Conservation (phyloP, 2,329 filamentous ascomycete species). For the Aspergillus sojae region DNA sequence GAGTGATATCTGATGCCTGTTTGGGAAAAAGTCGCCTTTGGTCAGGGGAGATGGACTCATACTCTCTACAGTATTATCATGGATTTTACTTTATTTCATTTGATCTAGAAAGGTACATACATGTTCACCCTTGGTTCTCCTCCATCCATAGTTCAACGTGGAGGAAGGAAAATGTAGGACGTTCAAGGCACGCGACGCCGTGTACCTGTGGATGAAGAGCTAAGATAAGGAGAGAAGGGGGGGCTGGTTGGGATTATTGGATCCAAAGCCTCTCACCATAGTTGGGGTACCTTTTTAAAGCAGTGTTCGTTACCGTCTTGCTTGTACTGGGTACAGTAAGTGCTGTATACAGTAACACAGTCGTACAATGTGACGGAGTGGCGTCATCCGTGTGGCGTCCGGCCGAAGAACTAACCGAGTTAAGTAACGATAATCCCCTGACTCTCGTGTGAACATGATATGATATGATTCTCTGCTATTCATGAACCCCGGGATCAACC, state of each 20-base stretch:
- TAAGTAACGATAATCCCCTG: neutral
- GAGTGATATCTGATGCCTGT: neutral
- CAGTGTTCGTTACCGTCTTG: neutral
- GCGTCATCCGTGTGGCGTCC: neutral
- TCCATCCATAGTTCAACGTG: no score
- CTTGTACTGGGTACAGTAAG: neutral
- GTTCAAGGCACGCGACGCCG: no score
- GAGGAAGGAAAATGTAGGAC: no score
- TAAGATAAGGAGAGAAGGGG: no score
- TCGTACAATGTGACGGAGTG: neutral
- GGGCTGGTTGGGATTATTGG: no score
- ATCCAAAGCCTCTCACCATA: no score
- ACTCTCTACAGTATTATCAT: neutral
- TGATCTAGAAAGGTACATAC: neutral
- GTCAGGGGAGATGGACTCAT: neutral
- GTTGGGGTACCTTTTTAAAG: no score
- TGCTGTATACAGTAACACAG: neutral
- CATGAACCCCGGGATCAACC: no score
- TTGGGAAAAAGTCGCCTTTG: neutral
- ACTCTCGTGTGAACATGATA: neutral
- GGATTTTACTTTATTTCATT: neutral
- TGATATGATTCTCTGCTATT: neutral
- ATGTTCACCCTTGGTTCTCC: no score
- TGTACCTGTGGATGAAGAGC: no score
- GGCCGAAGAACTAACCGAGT: neutral